Evolutionary conservation across 306 rosid genomes (phyloP), one percentile per base, ranked within the genome.

Genomic region (Cucumis cinereus): DNA sequence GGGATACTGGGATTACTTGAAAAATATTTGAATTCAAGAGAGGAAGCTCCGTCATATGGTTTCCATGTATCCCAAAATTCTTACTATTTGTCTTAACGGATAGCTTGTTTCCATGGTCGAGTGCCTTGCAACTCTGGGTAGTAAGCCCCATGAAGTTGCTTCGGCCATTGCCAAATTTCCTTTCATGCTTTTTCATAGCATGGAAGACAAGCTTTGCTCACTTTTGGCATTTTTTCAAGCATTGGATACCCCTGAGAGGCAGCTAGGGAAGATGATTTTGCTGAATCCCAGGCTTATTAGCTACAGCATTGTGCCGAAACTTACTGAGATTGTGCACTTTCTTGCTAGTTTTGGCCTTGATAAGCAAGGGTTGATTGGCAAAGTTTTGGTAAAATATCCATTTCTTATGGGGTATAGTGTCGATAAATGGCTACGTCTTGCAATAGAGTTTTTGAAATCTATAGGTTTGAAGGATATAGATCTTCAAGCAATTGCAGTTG

Each of bases 141-240:
- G 90, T 33, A 91, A 90, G 24, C 96, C 93, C 22, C 77, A 61
- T 40, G 91, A 93, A 78, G 89, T 91, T 77, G 88, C 89, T 22
- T 79, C 94, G 20, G 91, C 96, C 79, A 86, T 91, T 62, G 74
- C 90, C 67, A 89, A 88, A 77, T 91, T 93, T 66, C 96, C 97
- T 80, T 89, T 79, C 81, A 77, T 93, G 74, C 87, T 91, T 68
- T 85, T 86, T 7, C 89, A 87, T 47, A 91, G 92, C 55, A 93
- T 91, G 77, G 96, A 90, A 79, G 96, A 91, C 89, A 93, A 93
- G 90, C 91, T 91, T 13, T 91, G 96, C 52, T 97, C 96, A 1
- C 94, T 90, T 63, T 86, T 93, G 89, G 97, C 92, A 1, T 91
- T 89, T 84, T 88, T 93, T 79, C 91, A 93, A 83, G 81, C 93